phyloP scores from a whole-genome alignment of 768 basidiomycete genomes.

The Pleurotus tuber-regium region DNA sequence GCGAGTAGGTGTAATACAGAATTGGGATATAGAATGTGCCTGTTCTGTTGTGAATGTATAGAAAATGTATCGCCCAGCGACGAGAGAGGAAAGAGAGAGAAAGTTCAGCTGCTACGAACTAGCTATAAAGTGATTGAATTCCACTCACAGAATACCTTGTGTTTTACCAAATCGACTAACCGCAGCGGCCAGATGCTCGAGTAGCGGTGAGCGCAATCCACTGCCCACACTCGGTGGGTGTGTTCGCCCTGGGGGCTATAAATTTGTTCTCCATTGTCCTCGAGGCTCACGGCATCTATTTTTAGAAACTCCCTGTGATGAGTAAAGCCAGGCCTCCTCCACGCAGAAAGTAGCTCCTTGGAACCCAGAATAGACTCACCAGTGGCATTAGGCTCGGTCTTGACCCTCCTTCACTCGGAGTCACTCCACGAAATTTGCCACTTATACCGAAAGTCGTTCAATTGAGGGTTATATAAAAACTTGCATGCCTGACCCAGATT shows the following conservation, averaged over 20 bases:
- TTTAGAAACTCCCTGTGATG: no score
- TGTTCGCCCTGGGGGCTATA: background rate
- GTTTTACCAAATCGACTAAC: background rate
- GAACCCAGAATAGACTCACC: no score
- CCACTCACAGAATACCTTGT: background rate
- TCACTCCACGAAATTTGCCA: no score
- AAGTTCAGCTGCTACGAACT: no score
- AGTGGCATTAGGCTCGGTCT: no score
- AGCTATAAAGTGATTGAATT: background rate
- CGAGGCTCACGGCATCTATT: background rate
- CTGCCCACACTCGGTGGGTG: background rate
- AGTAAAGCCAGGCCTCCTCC: no score
- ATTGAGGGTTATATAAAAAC: no score
- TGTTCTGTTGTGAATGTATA: background rate
- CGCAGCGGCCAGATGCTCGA: background rate
- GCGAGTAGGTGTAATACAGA: background rate
- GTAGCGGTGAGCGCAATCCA: background rate
- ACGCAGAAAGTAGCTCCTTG: no score
- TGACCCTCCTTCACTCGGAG: no score
- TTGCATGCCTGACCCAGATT: no score
- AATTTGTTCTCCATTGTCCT: background rate
- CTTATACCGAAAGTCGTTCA: no score
- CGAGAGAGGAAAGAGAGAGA: background rate
- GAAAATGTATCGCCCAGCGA: slow-evolving; percentile 7
- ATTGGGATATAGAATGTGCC: background rate